Conservation (phyloP, 2,329 filamentous ascomycete genomes). For the Aspergillus brunneoviolaceus region DNA sequence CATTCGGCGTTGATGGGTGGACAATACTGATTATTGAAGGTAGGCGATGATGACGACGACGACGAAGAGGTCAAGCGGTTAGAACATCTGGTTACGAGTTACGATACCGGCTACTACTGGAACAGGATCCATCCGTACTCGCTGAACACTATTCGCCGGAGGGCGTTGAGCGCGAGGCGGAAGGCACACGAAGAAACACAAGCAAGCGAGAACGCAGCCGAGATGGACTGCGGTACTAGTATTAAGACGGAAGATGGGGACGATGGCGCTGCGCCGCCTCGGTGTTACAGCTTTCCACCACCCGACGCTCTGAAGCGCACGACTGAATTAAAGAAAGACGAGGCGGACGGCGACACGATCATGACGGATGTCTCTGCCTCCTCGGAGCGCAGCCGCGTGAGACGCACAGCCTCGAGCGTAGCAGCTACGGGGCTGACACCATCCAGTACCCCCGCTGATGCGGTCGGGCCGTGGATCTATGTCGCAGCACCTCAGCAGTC, state of each 20-base stretch:
- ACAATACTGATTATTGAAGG: neutral
- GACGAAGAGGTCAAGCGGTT: conserved; percentile 51
- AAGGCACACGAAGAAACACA: neutral
- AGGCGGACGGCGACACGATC: neutral
- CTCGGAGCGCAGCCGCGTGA: neutral
- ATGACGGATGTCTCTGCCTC: neutral
- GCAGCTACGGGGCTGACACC: conserved; percentile 66
- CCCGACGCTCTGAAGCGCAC: neutral
- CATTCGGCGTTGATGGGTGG: neutral
- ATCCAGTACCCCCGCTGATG: conserved; percentile 53
- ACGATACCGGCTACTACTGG: conserved; percentile 56
- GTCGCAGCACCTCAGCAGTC: conserved; percentile 60
- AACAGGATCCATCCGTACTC: conserved; percentile 28
- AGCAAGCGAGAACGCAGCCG: neutral
- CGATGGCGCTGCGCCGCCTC: neutral
- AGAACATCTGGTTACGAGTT: conserved; percentile 51
- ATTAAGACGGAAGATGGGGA: neutral
- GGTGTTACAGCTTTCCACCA: neutral
- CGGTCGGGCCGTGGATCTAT: conserved; percentile 67
- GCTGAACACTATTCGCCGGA: conserved; percentile 31
- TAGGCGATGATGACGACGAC: conserved; percentile 61
- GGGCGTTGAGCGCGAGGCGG: neutral
- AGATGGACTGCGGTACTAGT: neutral
- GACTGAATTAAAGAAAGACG: neutral
- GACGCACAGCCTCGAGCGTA: neutral